Conservation (phyloP, 2,329 filamentous ascomycete species). For the Dichotomopilus funicola region DNA sequence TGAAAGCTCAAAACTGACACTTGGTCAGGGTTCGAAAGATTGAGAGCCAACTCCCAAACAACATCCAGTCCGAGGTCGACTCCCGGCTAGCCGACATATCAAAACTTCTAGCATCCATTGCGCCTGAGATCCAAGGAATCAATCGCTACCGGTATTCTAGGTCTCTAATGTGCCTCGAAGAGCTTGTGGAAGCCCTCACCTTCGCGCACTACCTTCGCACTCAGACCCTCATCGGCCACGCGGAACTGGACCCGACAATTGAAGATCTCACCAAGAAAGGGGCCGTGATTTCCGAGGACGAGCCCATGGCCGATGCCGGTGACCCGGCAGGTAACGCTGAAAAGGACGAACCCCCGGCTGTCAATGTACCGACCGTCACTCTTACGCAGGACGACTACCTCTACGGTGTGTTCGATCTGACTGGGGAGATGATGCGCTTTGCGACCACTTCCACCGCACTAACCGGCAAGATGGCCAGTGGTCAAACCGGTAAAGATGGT, state of each 20-base stretch:
- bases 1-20: background rate
- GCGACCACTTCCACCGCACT: slow-evolving; percentile 83
- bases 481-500: slow-evolving; percentile 20
- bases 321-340: slow-evolving; percentile 31
- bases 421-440: slow-evolving; percentile 95
- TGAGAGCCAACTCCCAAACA: slow-evolving; percentile 55
- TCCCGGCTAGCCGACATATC: slow-evolving; percentile 65
- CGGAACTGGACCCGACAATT: slow-evolving; percentile 49
- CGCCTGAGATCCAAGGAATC: slow-evolving; percentile 66
- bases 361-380: slow-evolving; percentile 37
- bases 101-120: slow-evolving; percentile 59
- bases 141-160: slow-evolving; percentile 77
- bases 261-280: slow-evolving; percentile 31
- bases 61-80: slow-evolving; percentile 64
- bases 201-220: slow-evolving; percentile 82
- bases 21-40: slow-evolving; percentile 57
- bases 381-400: slow-evolving; percentile 81
- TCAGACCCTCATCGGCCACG: slow-evolving; percentile 65
- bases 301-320: slow-evolving; percentile 17
- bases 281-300: slow-evolving; percentile 20
- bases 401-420: slow-evolving; percentile 86
- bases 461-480: slow-evolving; percentile 46
- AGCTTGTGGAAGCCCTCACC: slow-evolving; percentile 85
- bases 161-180: slow-evolving; percentile 81
- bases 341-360: slow-evolving; percentile 13